Conservation (phyloP, 495 filamentous ascomycete genomes). For the Penicillium nucicola region DNA sequence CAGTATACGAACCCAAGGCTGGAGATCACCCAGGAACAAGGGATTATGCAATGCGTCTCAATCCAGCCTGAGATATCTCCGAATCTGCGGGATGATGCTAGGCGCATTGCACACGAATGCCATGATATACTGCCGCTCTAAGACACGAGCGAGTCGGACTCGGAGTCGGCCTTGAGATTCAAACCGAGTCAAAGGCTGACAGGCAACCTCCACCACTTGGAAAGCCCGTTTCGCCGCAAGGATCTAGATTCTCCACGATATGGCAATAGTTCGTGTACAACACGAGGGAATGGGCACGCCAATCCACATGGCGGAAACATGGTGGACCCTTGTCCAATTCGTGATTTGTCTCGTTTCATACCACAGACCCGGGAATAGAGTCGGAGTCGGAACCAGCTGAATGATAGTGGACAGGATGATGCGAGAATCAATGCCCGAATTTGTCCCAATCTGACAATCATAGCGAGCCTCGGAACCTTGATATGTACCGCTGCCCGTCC, state of each 20-base stretch:
- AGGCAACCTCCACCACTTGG: neutral
- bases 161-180: conserved; percentile 18
- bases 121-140: too few relatives aligned
- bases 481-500: conserved; percentile 11
- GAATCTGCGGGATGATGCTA: neutral
- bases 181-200: neutral
- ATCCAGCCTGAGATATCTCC: neutral
- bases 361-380: neutral
- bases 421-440: conserved; percentile 1
- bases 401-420: neutral
- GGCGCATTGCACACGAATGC: too few relatives aligned
- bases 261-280: neutral
- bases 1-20: too few relatives aligned
- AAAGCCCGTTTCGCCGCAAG: neutral
- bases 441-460: neutral
- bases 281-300: neutral
- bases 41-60: neutral
- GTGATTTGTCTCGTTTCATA: conserved; percentile 12
- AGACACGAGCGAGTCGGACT: conserved; percentile 9
- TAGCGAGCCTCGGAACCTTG: conserved; percentile 6
- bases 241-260: neutral
- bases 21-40: neutral
- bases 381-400: conserved; percentile 13
- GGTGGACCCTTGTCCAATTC: neutral
- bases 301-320: neutral